These are phyloP conservation scores for Colletotrichum agaves DNA, from an alignment of 2,329 filamentous ascomycete genomes.

Conservation along the genomic window DNA sequence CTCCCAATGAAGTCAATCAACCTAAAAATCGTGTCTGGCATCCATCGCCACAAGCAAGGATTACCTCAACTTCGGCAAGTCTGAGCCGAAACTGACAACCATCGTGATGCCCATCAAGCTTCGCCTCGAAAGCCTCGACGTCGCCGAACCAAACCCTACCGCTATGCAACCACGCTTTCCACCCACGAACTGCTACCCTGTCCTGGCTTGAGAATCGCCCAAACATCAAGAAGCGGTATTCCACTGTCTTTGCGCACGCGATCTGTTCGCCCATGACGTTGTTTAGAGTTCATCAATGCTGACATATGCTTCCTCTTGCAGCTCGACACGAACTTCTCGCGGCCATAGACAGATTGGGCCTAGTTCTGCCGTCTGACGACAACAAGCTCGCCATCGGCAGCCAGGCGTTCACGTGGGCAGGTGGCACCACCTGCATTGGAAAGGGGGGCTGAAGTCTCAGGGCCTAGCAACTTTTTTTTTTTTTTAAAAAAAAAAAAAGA, in stretches of 20 bases:
- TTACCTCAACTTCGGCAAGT: conserved; percentile 12
- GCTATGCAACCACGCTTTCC: not conserved
- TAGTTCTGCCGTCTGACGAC: not conserved
- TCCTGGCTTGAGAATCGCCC: conserved; percentile 2
- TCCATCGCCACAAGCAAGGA: conserved; percentile 1
- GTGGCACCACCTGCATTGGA: too few species aligned
- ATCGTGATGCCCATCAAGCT: conserved; percentile 11
- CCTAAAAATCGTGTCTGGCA: not conserved
- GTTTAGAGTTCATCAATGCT: not conserved
- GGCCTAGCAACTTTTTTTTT: too few species aligned
- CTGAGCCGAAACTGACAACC: conserved; percentile 15
- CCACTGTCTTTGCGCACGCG: conserved; percentile 4
- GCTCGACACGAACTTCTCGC: conserved; percentile 20
- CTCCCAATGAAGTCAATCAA: not conserved
- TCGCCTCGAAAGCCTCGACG: not conserved
- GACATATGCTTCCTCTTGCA: conserved; percentile 4
- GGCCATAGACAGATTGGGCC: not conserved
- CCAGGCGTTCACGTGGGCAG: not conserved
- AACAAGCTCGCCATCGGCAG: conserved; percentile 1
- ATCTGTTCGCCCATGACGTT: not conserved
- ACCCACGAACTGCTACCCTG: conserved; percentile 14
- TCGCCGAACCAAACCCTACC: conserved; percentile 14
- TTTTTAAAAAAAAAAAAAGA: too few species aligned
- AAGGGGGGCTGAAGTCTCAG: too few species aligned
- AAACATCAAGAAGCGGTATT: not conserved